Conservation (phyloP, 164 flowering plant species). For the Paratinospora sagittata region DNA sequence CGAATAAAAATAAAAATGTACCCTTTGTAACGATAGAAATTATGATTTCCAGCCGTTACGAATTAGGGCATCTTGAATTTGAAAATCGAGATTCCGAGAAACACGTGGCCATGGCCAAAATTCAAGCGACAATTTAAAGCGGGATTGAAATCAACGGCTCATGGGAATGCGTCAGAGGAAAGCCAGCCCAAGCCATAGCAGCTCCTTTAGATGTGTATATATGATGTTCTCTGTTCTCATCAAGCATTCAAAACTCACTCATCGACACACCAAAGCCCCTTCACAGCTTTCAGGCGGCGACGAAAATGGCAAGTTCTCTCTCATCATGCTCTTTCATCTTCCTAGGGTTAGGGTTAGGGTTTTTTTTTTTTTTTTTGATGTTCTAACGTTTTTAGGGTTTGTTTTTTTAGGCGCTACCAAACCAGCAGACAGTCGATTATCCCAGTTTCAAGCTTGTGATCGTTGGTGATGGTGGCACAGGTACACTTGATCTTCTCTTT, state of each 20-base stretch:
- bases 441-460: conserved; percentile 81
- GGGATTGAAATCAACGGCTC: conserved; percentile 14
- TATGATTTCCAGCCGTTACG: no score
- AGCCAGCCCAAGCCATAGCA: conserved; percentile 6
- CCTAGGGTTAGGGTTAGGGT: conserved; percentile 1
- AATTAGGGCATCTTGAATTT: no score
- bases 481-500: conserved; percentile 15
- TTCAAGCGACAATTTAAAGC: background rate
- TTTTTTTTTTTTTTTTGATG: background rate
- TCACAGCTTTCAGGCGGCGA: no score
- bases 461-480: conserved; percentile 78
- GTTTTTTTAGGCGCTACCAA: conserved; percentile 49
- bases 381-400: background rate
- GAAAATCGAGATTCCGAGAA: no score
- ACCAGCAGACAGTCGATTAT: conserved; percentile 63
- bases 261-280: no score
- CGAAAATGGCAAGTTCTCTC: background rate
- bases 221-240: background rate
- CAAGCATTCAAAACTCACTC: no score
- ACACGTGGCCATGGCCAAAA: no score
- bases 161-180: conserved; percentile 17
- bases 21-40: no score
- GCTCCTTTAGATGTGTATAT: background rate
- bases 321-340: background rate
- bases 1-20: no score